These are phyloP conservation scores for Fusarium fujikuroi DNA, from an alignment of 2,329 filamentous ascomycete genomes.

Conservation along the genomic window DNA sequence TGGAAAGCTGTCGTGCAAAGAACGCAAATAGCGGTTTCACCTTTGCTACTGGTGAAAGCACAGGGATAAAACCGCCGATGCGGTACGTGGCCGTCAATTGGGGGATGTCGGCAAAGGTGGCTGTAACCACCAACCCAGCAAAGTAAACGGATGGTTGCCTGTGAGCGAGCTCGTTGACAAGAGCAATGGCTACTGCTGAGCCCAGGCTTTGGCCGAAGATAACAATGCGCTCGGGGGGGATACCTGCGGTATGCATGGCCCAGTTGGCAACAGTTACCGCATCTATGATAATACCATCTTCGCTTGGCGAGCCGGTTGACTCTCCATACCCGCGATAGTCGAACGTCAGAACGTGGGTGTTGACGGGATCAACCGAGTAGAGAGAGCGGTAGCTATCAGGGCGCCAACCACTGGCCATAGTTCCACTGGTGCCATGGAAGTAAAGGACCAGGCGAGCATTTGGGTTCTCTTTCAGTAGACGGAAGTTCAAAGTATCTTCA, in stretches of 20 bases:
- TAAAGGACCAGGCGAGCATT: constrained; percentile 58
- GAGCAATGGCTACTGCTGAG: constrained; percentile 49
- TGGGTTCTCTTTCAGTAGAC: constrained; percentile 57
- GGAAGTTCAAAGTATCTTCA: constrained; percentile 50
- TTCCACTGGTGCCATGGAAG: constrained; percentile 67
- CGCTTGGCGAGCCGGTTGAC: constrained; percentile 64
- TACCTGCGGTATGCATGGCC: constrained; percentile 61
- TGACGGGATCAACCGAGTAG: constrained; percentile 59
- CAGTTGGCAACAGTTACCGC: constrained; percentile 64
- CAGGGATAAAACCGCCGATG: constrained; percentile 49
- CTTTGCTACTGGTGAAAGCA: constrained; percentile 60
- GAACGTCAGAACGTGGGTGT: constrained; percentile 67
- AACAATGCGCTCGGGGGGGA: constrained; percentile 66
- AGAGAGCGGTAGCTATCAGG: constrained; percentile 66
- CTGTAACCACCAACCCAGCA: constrained; percentile 60
- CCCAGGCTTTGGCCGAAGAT: constrained; percentile 70
- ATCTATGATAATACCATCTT: constrained; percentile 64
- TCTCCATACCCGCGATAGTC: constrained; percentile 71
- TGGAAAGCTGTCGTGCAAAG: constrained; percentile 54
- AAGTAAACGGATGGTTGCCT: constrained; percentile 45
- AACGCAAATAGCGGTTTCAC: constrained; percentile 54
- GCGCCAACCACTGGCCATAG: constrained; percentile 64
- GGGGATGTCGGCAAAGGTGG: constrained; percentile 60
- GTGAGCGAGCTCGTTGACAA: constrained; percentile 49
- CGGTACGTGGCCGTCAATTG: constrained; percentile 62